A percentile compares a stretch with the other conserved stretches of the same genome.
phyloP scores from a whole-genome alignment of 2,329 filamentous ascomycete species.

The Alternaria gansuensis region DNA sequence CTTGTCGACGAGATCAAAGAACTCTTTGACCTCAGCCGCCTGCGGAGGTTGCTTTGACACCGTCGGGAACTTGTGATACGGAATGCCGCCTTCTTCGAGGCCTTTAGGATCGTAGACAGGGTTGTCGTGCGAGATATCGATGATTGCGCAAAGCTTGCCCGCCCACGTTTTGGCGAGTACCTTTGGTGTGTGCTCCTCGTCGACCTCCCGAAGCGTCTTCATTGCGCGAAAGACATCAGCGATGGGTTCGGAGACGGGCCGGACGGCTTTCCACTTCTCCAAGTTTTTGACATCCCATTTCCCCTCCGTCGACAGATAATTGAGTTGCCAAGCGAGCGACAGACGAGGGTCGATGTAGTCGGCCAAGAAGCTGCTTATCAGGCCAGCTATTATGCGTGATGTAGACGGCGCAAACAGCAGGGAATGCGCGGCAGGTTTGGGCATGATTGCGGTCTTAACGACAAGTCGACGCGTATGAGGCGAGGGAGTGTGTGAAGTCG shows the following conservation, averaged over 20 bases:
- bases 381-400: conserved; percentile 77
- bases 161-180: conserved; percentile 75
- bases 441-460: conserved; percentile 75
- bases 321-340: conserved; percentile 87
- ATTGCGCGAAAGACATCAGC: conserved; percentile 83
- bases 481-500: conserved; percentile 25
- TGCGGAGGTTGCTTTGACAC: conserved; percentile 89
- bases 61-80: conserved; percentile 82
- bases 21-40: conserved; percentile 66
- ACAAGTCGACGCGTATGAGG: conserved; percentile 52
- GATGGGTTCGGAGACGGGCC: conserved; percentile 80
- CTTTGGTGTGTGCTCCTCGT: conserved; percentile 79
- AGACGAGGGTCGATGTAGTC: conserved; percentile 78
- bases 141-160: conserved; percentile 73
- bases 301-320: conserved; percentile 84
- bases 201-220: conserved; percentile 91
- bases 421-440: conserved; percentile 80
- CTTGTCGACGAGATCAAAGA: conserved; percentile 66
- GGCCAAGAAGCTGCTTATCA: conserved; percentile 83
- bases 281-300: conserved; percentile 99
- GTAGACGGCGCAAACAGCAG: conserved; percentile 81
- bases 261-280: conserved; percentile 84
- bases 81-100: conserved; percentile 56
- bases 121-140: conserved; percentile 90
- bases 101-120: conserved; percentile 83